phyloP scores from a whole-genome alignment of 495 filamentous ascomycete genomes.

The Annulohypoxylon maeteangense region DNA sequence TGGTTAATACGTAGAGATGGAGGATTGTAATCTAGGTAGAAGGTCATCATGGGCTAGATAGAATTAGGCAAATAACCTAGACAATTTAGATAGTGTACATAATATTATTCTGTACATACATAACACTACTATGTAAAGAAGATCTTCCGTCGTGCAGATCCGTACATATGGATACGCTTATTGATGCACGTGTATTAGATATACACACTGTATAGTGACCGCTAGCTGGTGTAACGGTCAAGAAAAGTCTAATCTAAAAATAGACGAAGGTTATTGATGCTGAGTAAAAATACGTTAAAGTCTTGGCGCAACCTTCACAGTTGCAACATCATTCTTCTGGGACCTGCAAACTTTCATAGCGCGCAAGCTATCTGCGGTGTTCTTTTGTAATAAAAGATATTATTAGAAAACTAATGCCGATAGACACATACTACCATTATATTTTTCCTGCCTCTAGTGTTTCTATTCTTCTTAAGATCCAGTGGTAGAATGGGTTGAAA shows the following conservation, averaged over 20 bases:
- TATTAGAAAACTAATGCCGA: not conserved
- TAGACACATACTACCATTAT: not conserved
- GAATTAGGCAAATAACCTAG: not conserved
- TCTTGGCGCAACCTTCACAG: conserved; percentile 34
- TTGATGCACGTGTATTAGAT: not conserved
- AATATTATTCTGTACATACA: not conserved
- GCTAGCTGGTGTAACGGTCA: not conserved
- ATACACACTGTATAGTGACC: not conserved
- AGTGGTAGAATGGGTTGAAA: too few species aligned
- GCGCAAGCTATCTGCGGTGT: conserved; percentile 1
- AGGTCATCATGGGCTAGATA: not conserved
- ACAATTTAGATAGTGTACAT: not conserved
- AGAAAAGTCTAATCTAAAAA: conserved; percentile 29
- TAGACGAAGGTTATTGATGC: conserved; percentile 24
- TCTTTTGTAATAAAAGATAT: conserved; percentile 11
- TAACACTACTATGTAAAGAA: not conserved
- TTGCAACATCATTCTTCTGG: conserved; percentile 21
- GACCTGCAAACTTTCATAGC: not conserved
- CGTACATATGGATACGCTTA: conserved; percentile 1
- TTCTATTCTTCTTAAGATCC: too few species aligned
- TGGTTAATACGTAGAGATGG: not conserved
- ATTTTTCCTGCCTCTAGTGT: not conserved
- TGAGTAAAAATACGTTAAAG: conserved; percentile 29
- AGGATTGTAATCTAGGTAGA: not conserved
- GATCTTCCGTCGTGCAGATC: not conserved